Percentiles rank a stretch among this genome's conserved stretches.
Conservation (phyloP, 495 filamentous ascomycete species). For the Aspergillus ostianus region DNA sequence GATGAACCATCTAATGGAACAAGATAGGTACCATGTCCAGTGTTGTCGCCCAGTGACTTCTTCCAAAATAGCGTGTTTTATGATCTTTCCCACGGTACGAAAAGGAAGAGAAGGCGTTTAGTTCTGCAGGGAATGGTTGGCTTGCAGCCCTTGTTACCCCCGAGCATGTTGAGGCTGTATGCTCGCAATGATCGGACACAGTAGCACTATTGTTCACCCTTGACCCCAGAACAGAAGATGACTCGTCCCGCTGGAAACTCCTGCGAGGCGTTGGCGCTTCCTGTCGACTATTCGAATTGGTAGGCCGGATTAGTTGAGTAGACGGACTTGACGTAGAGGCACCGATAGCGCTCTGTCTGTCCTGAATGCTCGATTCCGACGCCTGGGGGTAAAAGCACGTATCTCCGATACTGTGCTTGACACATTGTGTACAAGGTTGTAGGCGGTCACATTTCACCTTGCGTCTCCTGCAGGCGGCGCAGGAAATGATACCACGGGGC, state of each 20-base stretch:
- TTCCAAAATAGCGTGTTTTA: neutral
- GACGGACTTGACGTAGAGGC: neutral
- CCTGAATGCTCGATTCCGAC: too few relatives aligned
- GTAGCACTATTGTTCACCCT: neutral
- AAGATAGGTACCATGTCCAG: constrained; percentile 2
- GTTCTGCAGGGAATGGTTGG: neutral
- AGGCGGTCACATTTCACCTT: constrained; percentile 3
- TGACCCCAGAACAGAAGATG: neutral
- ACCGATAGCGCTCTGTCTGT: neutral
- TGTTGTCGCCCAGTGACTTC: neutral
- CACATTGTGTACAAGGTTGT: neutral
- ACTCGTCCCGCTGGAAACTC: neutral
- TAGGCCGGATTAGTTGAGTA: neutral
- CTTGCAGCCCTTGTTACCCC: neutral
- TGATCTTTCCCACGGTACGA: neutral
- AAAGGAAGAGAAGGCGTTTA: neutral
- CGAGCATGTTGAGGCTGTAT: neutral
- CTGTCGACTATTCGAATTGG: neutral
- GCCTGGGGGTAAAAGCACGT: neutral
- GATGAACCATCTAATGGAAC: too few relatives aligned
- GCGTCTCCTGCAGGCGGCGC: neutral
- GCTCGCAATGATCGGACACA: neutral
- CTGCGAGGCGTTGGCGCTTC: neutral
- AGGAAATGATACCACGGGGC: neutral
- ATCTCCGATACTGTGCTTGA: neutral